Evolutionary conservation across 208 protist species (phyloP), one percentile per base, ranked within the genome.

Genomic region (Trypanosomatidae sp.): DNA sequence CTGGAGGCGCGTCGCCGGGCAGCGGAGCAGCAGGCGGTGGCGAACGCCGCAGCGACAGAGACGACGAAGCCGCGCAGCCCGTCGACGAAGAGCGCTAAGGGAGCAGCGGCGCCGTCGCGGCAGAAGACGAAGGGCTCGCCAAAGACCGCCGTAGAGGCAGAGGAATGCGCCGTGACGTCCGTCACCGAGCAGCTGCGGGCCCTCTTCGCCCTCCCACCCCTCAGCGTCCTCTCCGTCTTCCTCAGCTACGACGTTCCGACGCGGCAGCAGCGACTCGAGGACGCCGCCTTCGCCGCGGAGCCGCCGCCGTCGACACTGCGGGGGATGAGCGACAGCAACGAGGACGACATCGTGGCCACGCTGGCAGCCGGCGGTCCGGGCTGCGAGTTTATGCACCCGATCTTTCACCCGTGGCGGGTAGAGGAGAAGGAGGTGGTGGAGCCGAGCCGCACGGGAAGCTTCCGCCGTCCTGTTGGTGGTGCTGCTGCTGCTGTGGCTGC

Each of bases 181-280:
- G 6, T 79, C 25, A 33, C 33, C 13, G 73, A 82, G 41, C 49
- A 64, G 69, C 74, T 75, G 2, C 75, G 69, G 12, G 50, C 69
- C 49, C 67, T 60, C 30, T 69, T 76, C 44, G 85, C 83, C 28
- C 84, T 91, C 52, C 91, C 91, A 6, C 91, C 91, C 25, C 77
- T 95, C 17, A 87, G 85, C 56, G 69, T 95, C 19, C 41, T 90
- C 19, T 83, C 89, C 8, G 78, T 81, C 22, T 94, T 94, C 73
- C 76, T 95, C 25, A 80, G 80, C 60, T 92, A 90, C 73, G 88
- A 88, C 78, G 36, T 95, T 43, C 67, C 82, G 19, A 85, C 88
- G 15, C 86, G 91, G 6, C 84, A 87, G 47, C 69, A 65, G 33
- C 88, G 88, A 0, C 76, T 95, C 41, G 73, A 74, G 58, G 78